Percentiles rank a stretch among this genome's conserved stretches.
phyloP scores from a whole-genome alignment of 306 rosid species.

The Medicago ruthenica region DNA sequence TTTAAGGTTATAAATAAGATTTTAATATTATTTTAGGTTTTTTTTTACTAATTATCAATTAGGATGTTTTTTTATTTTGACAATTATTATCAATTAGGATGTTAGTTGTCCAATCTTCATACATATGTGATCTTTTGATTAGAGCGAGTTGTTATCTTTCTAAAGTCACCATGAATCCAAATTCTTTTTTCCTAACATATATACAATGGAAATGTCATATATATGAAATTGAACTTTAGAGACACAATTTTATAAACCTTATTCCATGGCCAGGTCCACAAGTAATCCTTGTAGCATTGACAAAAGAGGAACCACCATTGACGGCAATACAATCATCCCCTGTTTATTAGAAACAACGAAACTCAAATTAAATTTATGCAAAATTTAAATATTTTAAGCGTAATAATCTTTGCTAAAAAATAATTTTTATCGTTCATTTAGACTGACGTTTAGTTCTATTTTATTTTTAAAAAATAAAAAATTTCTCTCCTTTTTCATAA shows the following conservation, averaged over 20 bases:
- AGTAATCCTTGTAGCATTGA: slow-evolving; percentile 41
- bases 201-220: too few species aligned
- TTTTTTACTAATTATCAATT: neutral
- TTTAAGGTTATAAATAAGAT: neutral
- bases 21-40: too few species aligned
- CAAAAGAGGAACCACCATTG: slow-evolving; percentile 33
- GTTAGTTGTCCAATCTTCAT: neutral
- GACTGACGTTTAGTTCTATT: neutral
- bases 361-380: neutral
- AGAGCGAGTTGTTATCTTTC: too few species aligned
- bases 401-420: too few species aligned
- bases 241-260: slow-evolving; percentile 39
- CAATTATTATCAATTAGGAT: neutral
- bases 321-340: slow-evolving; percentile 64
- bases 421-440: neutral
- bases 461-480: neutral
- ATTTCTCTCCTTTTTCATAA: neutral
- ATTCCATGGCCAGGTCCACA: slow-evolving; percentile 67
- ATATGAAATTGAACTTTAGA: too few species aligned
- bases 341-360: neutral
- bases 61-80: too few species aligned
- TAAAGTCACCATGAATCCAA: too few species aligned
- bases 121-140: too few species aligned
- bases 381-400: neutral
- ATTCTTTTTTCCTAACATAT: too few species aligned